A percentile compares a stretch with the other conserved stretches of the same genome.
Conservation (phyloP, 2,329 filamentous ascomycete genomes). For the Diaporthe amygdali region DNA sequence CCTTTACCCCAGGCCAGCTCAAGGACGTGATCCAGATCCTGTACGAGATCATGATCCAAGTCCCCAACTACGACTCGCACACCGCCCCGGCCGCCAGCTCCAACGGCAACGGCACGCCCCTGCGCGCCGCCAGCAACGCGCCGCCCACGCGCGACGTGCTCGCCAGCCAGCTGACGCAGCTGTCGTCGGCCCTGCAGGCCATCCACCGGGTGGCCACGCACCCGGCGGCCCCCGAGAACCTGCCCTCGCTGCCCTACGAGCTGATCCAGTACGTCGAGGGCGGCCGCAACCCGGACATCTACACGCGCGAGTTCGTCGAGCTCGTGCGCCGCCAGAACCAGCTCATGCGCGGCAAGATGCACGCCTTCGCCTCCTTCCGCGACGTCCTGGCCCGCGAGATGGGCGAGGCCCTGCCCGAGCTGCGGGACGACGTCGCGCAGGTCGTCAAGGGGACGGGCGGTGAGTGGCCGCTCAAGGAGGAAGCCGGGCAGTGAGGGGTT, state of each 20-base stretch:
- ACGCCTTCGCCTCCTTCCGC: constrained; percentile 64
- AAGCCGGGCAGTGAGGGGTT: constrained; percentile 5
- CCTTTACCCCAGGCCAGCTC: constrained; percentile 52
- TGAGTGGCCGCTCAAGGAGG: constrained; percentile 14
- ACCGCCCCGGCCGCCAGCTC: constrained; percentile 35
- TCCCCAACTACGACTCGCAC: constrained; percentile 63
- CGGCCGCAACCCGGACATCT: constrained; percentile 75
- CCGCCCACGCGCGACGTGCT: constrained; percentile 62
- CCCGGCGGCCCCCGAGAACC: constrained; percentile 32
- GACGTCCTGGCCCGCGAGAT: constrained; percentile 68
- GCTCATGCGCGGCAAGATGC: constrained; percentile 68
- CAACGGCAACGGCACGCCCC: constrained; percentile 60
- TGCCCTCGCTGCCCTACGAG: constrained; percentile 64
- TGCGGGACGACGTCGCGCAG: constrained; percentile 55
- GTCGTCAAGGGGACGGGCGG: constrained; percentile 55
- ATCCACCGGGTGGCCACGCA: constrained; percentile 48
- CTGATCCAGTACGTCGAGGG: constrained; percentile 73
- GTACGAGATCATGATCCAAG: constrained; percentile 68
- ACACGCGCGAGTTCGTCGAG: constrained; percentile 77
- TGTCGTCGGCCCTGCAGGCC: constrained; percentile 44
- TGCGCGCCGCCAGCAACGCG: constrained; percentile 46
- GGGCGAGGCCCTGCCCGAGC: constrained; percentile 62
- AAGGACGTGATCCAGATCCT: constrained; percentile 68
- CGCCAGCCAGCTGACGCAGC: constrained; percentile 53
- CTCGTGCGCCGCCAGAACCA: constrained; percentile 70